Base-by-base conservation (phyloP, 192 early-diverging fungal species). In the Rhizophlyctis rosea region DNA sequence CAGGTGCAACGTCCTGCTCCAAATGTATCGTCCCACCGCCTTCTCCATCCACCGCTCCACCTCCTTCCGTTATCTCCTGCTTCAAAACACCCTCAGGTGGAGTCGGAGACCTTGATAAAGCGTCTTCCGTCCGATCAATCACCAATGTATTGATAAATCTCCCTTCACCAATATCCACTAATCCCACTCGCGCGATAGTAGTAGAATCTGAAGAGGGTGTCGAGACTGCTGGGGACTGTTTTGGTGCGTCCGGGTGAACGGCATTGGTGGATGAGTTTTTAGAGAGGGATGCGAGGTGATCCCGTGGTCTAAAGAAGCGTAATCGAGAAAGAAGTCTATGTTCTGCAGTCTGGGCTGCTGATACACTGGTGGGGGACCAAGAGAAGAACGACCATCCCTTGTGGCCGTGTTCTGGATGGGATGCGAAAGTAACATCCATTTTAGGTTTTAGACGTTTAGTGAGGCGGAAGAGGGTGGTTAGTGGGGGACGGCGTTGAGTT, bases 71-170 rank as follows among this genome's bases (percentile, higher is more conserved):
- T 16, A 62, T 44, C 34, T 62, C 36, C 16, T 33, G 29, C 54
- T 54, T 36, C 25, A 50, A 23, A 29, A 70, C 31, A 21, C 58
- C 64, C 4, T 44, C 39, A 7, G 39, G 39, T 18, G 54, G 35
- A 2, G 53, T 16, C 2, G 60, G 50, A 27, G 52, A 47, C 4
- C 47, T n/a, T 31, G 36, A n/a, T 29, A 60, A 57, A 27, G 48
- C 53, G 9, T 71, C 63, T 9, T 67, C 69, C 31, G 65, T 68
- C 59, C 81, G 81, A 47, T 81, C 81, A 50, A 86, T 80, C 28
- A 83, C 64, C 1, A 87, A 69, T 0, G 86, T 87, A 61, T 87
- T 87, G 65, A 87, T 85, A 11, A 61, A 53, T 14, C 78, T 57
- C 28, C 72, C 73, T 35, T 80, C 69, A 18, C 68, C 75, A 30